Evolutionary conservation across 2,329 filamentous ascomycete genomes (phyloP).

Genomic region (Neopestalotiopsis sp.): DNA sequence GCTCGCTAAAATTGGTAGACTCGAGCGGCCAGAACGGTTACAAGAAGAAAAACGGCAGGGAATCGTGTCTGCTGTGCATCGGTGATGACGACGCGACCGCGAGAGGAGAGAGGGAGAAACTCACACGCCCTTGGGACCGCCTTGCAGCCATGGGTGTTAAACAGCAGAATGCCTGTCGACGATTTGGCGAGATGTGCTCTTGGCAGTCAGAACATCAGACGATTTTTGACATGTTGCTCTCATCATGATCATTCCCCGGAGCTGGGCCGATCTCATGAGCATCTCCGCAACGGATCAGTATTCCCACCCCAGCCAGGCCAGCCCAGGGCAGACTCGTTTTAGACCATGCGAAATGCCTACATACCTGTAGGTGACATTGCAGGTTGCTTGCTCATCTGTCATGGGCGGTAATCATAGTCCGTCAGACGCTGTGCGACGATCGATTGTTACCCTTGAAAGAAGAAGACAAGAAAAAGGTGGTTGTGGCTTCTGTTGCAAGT

Average conservation of each 20-base stretch:
- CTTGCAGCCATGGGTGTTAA: neutral
- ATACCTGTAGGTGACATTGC: constrained; percentile 5
- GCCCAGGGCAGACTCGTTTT: neutral
- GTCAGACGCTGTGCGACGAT: neutral
- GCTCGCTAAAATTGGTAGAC: neutral
- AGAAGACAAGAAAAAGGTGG: too few relatives aligned
- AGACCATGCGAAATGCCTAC: neutral
- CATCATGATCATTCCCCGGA: neutral
- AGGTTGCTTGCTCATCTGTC: neutral
- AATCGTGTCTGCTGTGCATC: constrained; percentile 4
- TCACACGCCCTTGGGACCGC: neutral
- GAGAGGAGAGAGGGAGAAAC: neutral
- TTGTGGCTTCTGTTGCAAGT: neutral
- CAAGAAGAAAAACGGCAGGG: constrained; percentile 5
- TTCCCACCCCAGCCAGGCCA: neutral
- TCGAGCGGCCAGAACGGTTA: neutral
- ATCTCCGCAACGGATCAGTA: constrained; percentile 4
- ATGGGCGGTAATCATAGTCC: neutral
- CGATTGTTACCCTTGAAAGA: neutral
- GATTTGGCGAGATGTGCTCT: constrained; percentile 9
- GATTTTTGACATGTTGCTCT: constrained; percentile 7
- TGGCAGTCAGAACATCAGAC: constrained; percentile 13
- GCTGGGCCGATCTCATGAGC: neutral
- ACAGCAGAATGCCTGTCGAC: neutral
- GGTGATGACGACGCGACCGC: constrained; percentile 6